Percentiles rank a stretch among this genome's conserved stretches.
Evolutionary conservation across 495 filamentous ascomycete genomes (phyloP).

Genomic region (Penicillium mononematosum): DNA sequence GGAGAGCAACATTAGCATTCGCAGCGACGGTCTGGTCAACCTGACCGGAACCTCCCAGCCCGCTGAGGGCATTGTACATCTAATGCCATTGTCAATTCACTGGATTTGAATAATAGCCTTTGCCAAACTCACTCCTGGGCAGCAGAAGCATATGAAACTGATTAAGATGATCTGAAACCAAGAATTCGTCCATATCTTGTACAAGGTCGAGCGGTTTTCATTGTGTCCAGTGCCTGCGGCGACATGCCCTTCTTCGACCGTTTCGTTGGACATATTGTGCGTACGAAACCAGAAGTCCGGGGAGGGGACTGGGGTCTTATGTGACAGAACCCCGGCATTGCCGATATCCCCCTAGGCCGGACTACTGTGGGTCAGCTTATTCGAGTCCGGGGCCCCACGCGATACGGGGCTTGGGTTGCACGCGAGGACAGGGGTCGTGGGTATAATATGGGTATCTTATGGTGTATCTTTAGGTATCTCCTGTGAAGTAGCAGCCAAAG

Average conservation of each 20-base stretch:
- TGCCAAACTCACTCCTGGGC: constrained; percentile 54
- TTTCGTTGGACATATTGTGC: constrained; percentile 17
- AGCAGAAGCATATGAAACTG: constrained; percentile 74
- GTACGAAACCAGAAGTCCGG: background rate
- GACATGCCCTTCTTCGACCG: constrained; percentile 4
- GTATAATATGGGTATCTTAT: background rate
- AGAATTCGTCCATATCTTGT: constrained; percentile 33
- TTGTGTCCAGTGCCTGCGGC: background rate
- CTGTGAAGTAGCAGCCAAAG: background rate
- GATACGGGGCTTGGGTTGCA: constrained; percentile 1
- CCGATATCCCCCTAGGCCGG: background rate
- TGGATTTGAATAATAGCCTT: background rate
- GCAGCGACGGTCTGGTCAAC: constrained; percentile 41
- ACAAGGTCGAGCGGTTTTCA: constrained; percentile 13
- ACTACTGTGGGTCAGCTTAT: background rate
- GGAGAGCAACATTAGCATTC: constrained; percentile 43
- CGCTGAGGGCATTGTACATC: constrained; percentile 72
- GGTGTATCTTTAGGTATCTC: background rate
- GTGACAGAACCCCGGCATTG: background rate
- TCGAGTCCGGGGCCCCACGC: constrained; percentile 3
- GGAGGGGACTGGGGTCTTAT: background rate
- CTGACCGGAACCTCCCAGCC: constrained; percentile 57
- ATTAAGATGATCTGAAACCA: constrained; percentile 49
- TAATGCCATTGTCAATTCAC: constrained; percentile 2
- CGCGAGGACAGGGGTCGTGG: background rate